Conservation (phyloP, 2,329 filamentous ascomycete species). For the Alternaria panax region DNA sequence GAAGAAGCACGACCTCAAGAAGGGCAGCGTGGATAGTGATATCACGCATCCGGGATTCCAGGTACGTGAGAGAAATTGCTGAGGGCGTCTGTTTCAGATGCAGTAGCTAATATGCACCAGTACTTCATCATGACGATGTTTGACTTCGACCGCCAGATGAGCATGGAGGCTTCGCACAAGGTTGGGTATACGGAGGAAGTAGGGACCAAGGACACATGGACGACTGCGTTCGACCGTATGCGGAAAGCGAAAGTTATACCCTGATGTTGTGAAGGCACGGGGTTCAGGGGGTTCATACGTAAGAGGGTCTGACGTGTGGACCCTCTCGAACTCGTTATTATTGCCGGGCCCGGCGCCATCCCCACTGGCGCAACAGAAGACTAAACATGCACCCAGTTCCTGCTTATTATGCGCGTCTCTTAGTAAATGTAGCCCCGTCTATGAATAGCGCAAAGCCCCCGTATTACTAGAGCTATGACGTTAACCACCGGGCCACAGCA, state of each 20-base stretch:
- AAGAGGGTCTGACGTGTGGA: background rate
- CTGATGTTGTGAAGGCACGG: constrained; percentile 7
- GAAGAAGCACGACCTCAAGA: constrained; percentile 37
- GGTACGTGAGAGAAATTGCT: constrained; percentile 19
- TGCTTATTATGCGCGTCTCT: background rate
- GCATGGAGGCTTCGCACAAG: constrained; percentile 50
- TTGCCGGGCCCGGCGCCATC: background rate
- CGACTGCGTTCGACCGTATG: constrained; percentile 55
- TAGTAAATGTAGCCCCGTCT: background rate
- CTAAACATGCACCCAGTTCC: background rate
- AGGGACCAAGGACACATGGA: constrained; percentile 52
- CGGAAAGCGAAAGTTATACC: constrained; percentile 53
- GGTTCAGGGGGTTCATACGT: background rate
- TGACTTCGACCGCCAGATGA: constrained; percentile 59
- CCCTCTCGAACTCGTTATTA: background rate
- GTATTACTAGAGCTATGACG: constrained; percentile 15
- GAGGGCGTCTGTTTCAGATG: background rate
- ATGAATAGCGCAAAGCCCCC: constrained; percentile 10
- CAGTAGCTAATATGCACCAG: constrained; percentile 20
- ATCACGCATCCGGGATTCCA: constrained; percentile 48
- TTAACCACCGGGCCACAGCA: background rate
- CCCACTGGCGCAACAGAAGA: background rate
- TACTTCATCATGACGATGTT: constrained; percentile 50
- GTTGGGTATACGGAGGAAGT: constrained; percentile 51
- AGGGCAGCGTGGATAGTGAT: constrained; percentile 56